Evolutionary conservation across 169 alveolate species (phyloP), one percentile per base, ranked within the genome.

Genomic region (Amoebophrya sp.): DNA sequence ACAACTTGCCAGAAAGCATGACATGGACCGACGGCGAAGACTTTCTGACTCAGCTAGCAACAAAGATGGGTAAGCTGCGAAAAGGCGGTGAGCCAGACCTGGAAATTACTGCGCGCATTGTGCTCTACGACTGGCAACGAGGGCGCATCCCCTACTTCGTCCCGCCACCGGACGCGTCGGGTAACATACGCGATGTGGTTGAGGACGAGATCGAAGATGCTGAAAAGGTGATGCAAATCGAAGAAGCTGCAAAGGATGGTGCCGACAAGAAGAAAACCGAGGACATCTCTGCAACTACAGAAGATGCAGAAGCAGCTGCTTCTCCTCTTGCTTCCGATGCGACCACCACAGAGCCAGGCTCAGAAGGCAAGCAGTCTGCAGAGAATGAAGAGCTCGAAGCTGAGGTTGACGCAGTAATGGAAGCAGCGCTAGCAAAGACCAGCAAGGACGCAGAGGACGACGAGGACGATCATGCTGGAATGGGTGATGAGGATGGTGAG

Each of bases 41-140:
- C 93, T 98, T 98, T 94, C 95, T 98, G 41, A 94, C 94, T 53
- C 92, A 95, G 92, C 93, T 97, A 65, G 99, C 98, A 0, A 92
- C 91, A 83, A 96, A 96, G 92, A 95, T 96, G 93, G 98, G 98
- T 38, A 96, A 96, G 92, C 95, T 97, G 23, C 94, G 94, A 65
- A 97, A 95, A 93, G 98, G 98, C 38, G 99, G 98, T 0, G 98
- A 98, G 55, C 97, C 98, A 89, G 98, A 98, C 93, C 93, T 96
- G 39, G 96, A 95, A 41, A 95, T 98, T 0, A 95, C 97, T 14
- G 98, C 98, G 29, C 96, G 97, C 93, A 96, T 95, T 55, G 96
- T 98, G 53, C 93, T 98, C 40, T 95, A 96, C 95, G 99, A 98
- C 93, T 97, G 98, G 97, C 97, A 97, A 94, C 96, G 98, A 94